Base-by-base conservation (phyloP, 257 asterid species). In the Gentiana macrophylla region DNA sequence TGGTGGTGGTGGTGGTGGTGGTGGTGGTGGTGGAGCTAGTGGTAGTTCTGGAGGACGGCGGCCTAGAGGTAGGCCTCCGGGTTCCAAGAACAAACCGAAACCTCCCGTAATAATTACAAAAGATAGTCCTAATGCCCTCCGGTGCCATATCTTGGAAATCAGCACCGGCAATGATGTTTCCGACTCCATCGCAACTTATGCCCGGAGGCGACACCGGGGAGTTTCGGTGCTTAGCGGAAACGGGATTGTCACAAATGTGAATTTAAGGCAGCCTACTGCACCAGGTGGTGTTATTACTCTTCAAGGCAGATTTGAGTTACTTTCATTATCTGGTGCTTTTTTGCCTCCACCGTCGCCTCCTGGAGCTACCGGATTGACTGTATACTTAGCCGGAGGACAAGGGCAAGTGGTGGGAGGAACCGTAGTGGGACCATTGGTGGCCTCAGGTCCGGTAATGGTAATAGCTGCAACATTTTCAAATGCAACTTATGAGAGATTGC, bases 371-470 rank as follows among this genome's bases (percentile, higher is more conserved):
- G 90, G 86, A 3, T 37, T 86, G 50, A 76, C 89, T 0, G 86
- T 86, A 33, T 86, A 86, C 70, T 70, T 86, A 34, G 81, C 82
- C 8, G 95, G 95, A 24, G 81, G 88, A 5, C 95, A 84, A 60
- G 95, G 95, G 11, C 95, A 84, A 67, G 86, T 86, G 0, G 80
- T 84, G 3, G 95, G 95, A 4, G 95, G 95, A 35, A 71, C 71
- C 12, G 91, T 86, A 59, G 83, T 71, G 2, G 89, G 91, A 1
- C 52, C 84, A 0, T 44, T 86, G 59, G 56, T 69, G 37, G 94
- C 95, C 0, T 79, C 91, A 0, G 95, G 95, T 9, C 94, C 95
- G 32, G 95, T 86, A 47, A 79, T 86, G 86, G 84, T 86, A 4
- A 76, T 86, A 12, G 95, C 89, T 1, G 94, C 95, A 7, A 79